A percentile compares a stretch with the other conserved stretches of the same genome.
These are phyloP conservation scores for Coniosporium tulheliwenetii DNA, from an alignment of 2,329 filamentous ascomycete species.

Conservation along the genomic window DNA sequence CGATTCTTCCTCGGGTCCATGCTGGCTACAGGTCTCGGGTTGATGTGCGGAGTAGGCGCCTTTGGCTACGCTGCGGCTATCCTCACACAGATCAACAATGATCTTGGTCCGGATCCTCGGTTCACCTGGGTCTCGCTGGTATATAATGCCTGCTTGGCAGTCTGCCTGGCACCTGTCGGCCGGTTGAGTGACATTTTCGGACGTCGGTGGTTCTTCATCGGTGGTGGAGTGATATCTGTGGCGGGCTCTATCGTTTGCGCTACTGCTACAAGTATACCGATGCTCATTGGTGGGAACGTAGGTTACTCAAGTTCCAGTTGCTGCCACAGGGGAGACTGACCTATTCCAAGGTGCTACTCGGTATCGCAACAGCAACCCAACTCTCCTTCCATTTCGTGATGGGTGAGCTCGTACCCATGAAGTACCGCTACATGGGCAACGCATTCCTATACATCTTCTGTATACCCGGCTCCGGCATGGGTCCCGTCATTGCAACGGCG, in stretches of 20 bases:
- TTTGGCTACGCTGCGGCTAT: constrained; percentile 1
- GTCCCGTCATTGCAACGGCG: constrained; percentile 6
- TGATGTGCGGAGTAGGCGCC: not conserved
- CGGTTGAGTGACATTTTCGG: constrained; percentile 23
- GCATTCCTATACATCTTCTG: constrained; percentile 7
- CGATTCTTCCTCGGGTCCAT: not conserved
- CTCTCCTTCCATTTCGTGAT: constrained; percentile 22
- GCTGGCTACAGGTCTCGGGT: not conserved
- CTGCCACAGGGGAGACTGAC: not conserved
- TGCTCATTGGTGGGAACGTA: constrained; percentile 9
- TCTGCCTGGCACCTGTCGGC: constrained; percentile 14
- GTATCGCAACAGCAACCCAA: constrained; percentile 21
- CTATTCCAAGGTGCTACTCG: constrained; percentile 16
- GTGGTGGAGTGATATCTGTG: constrained; percentile 15
- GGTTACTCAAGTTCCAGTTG: not conserved
- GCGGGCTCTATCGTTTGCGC: constrained; percentile 20
- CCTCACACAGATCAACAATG: constrained; percentile 1
- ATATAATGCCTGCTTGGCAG: not conserved
- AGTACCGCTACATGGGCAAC: constrained; percentile 8
- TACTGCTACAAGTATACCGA: constrained; percentile 9
- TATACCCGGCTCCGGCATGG: constrained; percentile 7
- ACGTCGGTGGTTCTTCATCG: constrained; percentile 19
- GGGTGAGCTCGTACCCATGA: constrained; percentile 20
- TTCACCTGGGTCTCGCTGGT: constrained; percentile 1
- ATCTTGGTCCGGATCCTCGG: constrained; percentile 1